Evolutionary conservation across 208 protist species (phyloP), one percentile per base, ranked within the genome.

Genomic region (Porcisia hertigi): DNA sequence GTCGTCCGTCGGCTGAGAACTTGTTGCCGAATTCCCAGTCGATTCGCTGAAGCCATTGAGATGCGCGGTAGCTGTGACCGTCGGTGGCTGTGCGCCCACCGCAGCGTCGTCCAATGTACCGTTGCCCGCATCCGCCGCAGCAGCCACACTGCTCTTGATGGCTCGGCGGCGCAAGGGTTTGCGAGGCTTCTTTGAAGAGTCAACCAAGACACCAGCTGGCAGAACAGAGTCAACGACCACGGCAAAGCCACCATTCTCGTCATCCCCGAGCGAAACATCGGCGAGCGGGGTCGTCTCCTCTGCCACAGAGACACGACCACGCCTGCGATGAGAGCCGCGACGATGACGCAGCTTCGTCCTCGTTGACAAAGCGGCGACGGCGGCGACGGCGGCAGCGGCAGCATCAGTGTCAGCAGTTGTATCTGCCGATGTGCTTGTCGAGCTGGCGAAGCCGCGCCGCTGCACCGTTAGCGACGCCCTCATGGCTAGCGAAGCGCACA

Each of bases 311-410:
- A 75, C 49, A 18, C 72, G 59, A 8, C 54, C 72, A 43, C 78
- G 78, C 60, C 74, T 82, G 36, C 78, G 78, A 49, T 82, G 78
- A 23, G 52, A 66, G 1, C 72, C 71, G 25, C 78, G 78, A 7
- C 78, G 78, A 49, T 81, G 71, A 18, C 72, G 78, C 64, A 69
- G 23, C 66, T 57, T 59, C 11, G 65, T 57, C 30, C 39, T 39
- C 0, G 66, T 77, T 30, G 77, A 77, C 47, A 69, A 18, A 0
- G 60, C 77, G 1, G 59, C 60, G 14, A 64, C 34, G 9, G 53
- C 39, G 14, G 43, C 60, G 23, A 20, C 71, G 30, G 57, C 71
- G 11, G 71, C 20, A 16, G 54, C n/a, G 12, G 43, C 71, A 20
- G 58, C 58, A 34, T 36, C 23, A 34, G 47, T 43, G 20, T 2